Base-by-base conservation (phyloP, 1,139 yeast genomes). In the Pneumocystis carinii region DNA sequence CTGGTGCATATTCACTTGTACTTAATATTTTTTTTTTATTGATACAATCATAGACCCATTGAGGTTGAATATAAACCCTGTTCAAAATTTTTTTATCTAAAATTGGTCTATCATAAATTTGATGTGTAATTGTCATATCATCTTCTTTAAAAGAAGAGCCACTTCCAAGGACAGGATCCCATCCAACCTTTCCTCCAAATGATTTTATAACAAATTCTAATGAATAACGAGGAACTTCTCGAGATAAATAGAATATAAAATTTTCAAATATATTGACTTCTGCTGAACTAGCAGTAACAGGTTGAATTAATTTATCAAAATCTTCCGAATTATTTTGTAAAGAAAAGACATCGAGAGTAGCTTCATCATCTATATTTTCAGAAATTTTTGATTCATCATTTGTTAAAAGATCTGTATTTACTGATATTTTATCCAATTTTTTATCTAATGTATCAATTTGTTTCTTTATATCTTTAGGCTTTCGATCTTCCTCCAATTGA, bases 21-120 rank as follows among this genome's bases (percentile, higher is more conserved):
- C 92, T 82, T 64, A 87, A 79, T 67, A 92, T 79, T 67, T 81
- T 79, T 62, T 83, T 82, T 76, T 86, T 86, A 77, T 92, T 92
- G 69, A 94, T 79, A 71, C 88, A 85, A 74, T 92, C 99, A 74
- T 92, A 90, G 61, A 92, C 79, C 98, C 98, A 94, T 78, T 92
- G 98, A 41, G 99, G 98, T 77, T 92, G 98, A 62, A 90, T 75
- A 72, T 94, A 94, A 0, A 95, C 87, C 77, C 97, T 83, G 62
- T 97, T 97, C 65, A 90, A 86, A 59, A 90, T 89, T 74, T 85
- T 88, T 68, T 83, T 80, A 58, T 80, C 75, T 63, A 92, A 76
- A 70, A 84, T 84, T 48, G 97, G 97, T 75, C 98, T 83, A 75
- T 92, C 99, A 68, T 86, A 84, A 69, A 92, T 86, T 74, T 92